A percentile compares a stretch with the other conserved stretches of the same genome.
Conservation (phyloP, 257 asterid species). For the Hygrophila difformis region DNA sequence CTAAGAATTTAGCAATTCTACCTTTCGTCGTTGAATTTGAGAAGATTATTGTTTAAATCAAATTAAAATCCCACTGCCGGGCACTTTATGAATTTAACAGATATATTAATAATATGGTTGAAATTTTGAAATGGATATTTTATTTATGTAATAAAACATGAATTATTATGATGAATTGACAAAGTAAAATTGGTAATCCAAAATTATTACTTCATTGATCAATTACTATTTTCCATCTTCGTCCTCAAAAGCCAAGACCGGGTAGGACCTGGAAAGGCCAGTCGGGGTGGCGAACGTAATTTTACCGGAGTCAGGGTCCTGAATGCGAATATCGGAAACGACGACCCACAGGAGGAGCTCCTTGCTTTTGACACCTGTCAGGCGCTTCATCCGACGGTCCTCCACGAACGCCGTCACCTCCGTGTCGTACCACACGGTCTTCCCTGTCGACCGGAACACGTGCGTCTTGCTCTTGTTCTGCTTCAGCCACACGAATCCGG, state of each 20-base stretch:
- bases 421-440: slow-evolving; percentile 50
- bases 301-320: slow-evolving; percentile 21
- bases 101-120: too few relatives aligned
- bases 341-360: slow-evolving; percentile 68
- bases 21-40: too few relatives aligned
- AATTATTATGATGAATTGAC: too few relatives aligned
- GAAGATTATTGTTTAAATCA: too few relatives aligned
- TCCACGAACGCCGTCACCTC: slow-evolving; percentile 60
- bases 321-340: slow-evolving; percentile 39
- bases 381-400: slow-evolving; percentile 55
- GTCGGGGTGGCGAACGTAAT: slow-evolving; percentile 27
- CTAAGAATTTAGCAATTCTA: too few relatives aligned
- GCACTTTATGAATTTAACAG: too few relatives aligned
- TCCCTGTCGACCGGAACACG: slow-evolving; percentile 34
- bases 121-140: too few relatives aligned
- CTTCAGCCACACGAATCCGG: slow-evolving; percentile 69
- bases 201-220: too few relatives aligned
- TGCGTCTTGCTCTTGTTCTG: slow-evolving; percentile 50
- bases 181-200: too few relatives aligned
- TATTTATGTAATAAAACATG: too few relatives aligned
- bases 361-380: slow-evolving; percentile 72
- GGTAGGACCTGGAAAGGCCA: slow-evolving; percentile 19
- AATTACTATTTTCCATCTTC: too few relatives aligned
- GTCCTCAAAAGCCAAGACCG: slow-evolving; percentile 19
- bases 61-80: too few relatives aligned